Evolutionary conservation across 1,284 basidiomycete species (phyloP).

Genomic region (Ustilago sp.): DNA sequence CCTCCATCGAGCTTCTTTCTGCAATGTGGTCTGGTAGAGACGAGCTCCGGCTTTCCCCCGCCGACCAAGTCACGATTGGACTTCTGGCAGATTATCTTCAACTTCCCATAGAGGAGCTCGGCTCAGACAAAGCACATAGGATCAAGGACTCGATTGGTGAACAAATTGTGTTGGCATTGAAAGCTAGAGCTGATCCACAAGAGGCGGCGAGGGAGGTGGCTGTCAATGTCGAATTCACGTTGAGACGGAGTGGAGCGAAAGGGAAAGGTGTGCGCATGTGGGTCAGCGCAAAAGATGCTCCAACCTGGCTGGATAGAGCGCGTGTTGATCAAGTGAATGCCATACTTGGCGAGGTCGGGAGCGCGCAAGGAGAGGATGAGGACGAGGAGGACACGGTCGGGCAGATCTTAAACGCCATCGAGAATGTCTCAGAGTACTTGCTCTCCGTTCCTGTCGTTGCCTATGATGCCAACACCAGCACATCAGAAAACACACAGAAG

Average conservation of each 20-base stretch:
- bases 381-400: constrained; percentile 23
- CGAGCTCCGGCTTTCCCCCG: constrained; percentile 22
- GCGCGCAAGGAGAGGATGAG: not conserved
- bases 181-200: constrained; percentile 16
- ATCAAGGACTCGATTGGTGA: constrained; percentile 36
- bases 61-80: constrained; percentile 18
- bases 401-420: constrained; percentile 10
- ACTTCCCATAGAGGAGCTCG: constrained; percentile 33
- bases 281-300: constrained; percentile 26
- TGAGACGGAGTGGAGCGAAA: constrained; percentile 10
- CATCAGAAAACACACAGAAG: not conserved
- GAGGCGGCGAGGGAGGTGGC: constrained; percentile 9
- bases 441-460: constrained; percentile 8
- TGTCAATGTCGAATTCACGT: constrained; percentile 28
- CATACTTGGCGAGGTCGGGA: not conserved
- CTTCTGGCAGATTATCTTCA: constrained; percentile 36
- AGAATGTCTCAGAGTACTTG: constrained; percentile 30
- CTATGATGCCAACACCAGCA: too few species aligned
- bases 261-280: constrained; percentile 18
- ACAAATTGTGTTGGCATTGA: constrained; percentile 32
- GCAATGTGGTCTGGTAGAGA: constrained; percentile 55
- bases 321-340: constrained; percentile 26
- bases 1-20: constrained; percentile 44
- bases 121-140: not conserved
- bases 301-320: constrained; percentile 29